These are phyloP conservation scores for Fraxinus cuspidata DNA, from an alignment of 257 asterid species.

Conservation along the genomic window DNA sequence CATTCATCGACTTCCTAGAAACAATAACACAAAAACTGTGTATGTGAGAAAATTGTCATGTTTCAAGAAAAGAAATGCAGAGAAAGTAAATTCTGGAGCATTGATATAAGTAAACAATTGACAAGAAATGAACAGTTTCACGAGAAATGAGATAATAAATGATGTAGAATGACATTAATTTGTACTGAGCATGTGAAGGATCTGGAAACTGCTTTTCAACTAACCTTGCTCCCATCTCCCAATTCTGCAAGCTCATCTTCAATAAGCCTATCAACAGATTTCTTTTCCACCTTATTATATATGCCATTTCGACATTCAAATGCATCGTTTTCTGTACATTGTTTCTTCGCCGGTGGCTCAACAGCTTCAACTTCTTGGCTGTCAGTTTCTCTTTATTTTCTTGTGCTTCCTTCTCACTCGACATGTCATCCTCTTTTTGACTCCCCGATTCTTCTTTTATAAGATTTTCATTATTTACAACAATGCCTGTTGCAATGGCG, in stretches of 20 bases:
- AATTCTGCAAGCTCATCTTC: conserved; percentile 89
- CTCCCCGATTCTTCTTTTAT: conserved; percentile 20
- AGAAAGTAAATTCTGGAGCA: neutral
- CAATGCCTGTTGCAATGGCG: conserved; percentile 27
- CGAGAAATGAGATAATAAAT: no score
- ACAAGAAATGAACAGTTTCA: no score
- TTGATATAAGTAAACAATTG: neutral
- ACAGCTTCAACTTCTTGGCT: conserved; percentile 44
- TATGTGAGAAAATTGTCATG: neutral
- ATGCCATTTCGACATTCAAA: conserved; percentile 25
- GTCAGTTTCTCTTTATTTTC: conserved; percentile 40
- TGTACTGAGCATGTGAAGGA: neutral
- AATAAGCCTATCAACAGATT: conserved; percentile 77
- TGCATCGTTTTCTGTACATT: conserved; percentile 42
- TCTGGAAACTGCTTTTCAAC: conserved; percentile 14
- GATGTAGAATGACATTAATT: neutral
- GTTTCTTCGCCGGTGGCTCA: conserved; percentile 73
- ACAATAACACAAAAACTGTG: neutral
- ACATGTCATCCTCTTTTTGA: conserved; percentile 34
- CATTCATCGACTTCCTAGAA: conserved; percentile 13
- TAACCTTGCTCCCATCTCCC: conserved; percentile 86
- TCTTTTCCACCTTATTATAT: conserved; percentile 40
- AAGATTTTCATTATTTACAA: conserved; percentile 24
- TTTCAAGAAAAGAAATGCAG: neutral
- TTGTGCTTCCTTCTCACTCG: conserved; percentile 36